phyloP scores from a whole-genome alignment of 345 rosid genomes.

The Viola odorata region DNA sequence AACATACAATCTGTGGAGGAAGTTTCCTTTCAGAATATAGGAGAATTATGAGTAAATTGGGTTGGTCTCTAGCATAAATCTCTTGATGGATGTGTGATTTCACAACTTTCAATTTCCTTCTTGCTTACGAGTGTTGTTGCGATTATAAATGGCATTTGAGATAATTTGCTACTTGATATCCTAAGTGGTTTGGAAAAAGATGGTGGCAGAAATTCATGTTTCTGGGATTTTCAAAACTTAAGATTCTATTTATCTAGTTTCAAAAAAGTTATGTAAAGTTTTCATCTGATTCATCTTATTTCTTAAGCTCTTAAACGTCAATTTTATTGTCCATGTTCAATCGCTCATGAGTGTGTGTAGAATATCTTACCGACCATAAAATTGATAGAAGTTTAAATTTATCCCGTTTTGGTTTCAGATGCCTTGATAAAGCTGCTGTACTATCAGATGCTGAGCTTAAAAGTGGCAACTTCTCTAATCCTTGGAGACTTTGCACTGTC shows the following conservation, averaged over 20 bases:
- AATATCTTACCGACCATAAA: not conserved
- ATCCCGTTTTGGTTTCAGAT: slow-evolving; percentile 40
- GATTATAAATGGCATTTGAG: not conserved
- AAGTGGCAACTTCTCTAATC: slow-evolving; percentile 46
- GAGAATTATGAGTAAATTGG: too few species aligned
- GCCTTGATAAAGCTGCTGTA: slow-evolving; percentile 91
- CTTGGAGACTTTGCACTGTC: slow-evolving; percentile 83
- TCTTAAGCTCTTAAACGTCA: not conserved
- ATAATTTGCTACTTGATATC: not conserved
- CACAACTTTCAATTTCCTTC: not conserved
- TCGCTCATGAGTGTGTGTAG: too few species aligned
- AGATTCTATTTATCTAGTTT: not conserved
- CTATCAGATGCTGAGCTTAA: slow-evolving; percentile 57
- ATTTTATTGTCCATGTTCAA: too few species aligned
- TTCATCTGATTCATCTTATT: too few species aligned
- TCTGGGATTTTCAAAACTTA: not conserved
- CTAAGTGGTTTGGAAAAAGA: not conserved
- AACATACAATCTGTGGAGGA: too few species aligned
- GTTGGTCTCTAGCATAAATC: too few species aligned
- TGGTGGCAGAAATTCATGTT: not conserved
- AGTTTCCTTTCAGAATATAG: too few species aligned
- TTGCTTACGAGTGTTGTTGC: not conserved
- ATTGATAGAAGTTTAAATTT: not conserved
- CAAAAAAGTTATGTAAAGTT: not conserved
- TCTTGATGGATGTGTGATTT: too few species aligned